Base-by-base conservation (phyloP, 2,329 filamentous ascomycete species). In the Apiospora arundinis region DNA sequence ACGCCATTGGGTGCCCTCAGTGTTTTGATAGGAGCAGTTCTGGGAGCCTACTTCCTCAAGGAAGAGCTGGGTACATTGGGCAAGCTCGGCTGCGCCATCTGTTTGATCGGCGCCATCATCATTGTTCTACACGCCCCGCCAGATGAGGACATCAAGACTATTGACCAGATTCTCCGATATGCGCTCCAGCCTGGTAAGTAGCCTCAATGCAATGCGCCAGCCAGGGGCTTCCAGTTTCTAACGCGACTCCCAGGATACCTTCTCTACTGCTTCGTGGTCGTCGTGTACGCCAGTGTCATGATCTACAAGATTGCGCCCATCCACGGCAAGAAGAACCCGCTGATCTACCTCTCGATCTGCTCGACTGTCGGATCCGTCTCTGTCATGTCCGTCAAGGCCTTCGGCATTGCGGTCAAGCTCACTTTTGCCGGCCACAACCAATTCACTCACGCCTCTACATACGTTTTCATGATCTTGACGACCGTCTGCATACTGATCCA, bases 311-410 rank as follows among this genome's bases (percentile, higher is more conserved):
- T 99, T 74, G 94, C 95, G 9, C 96, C 96, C 0, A 85, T 91
- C 70, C 92, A 99, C 79, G 96, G 96, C 80, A 97, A 94, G 87
- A 95, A 93, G 84, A 99, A 98, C 81, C 95, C 96, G 12, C 89
- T 99, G 77, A 93, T 99, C 77, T 99, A 95, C 83, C 91, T 99
- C 76, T 98, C 95, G 76, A 98, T 99, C 77, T 99, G 96, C 88
- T 98, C 95, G 69, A 97, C 95, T 4, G 95, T 98, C 74, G 96
- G 96, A 77, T 97, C 95, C 69, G 92, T 99, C 73, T 98, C 96
- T 16, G 95, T 99, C 85, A 99, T 99, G 96, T 95, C 96, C 44
- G 93, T 98, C 83, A 99, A 99, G 86, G 96, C 96, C 5, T 98
- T 99, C 77, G 96, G 96, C 71, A 98, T 98, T 81, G 97, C 96